Conservation (phyloP, 108 stramenopile species). For the Pseudonitzschia multiseries region DNA sequence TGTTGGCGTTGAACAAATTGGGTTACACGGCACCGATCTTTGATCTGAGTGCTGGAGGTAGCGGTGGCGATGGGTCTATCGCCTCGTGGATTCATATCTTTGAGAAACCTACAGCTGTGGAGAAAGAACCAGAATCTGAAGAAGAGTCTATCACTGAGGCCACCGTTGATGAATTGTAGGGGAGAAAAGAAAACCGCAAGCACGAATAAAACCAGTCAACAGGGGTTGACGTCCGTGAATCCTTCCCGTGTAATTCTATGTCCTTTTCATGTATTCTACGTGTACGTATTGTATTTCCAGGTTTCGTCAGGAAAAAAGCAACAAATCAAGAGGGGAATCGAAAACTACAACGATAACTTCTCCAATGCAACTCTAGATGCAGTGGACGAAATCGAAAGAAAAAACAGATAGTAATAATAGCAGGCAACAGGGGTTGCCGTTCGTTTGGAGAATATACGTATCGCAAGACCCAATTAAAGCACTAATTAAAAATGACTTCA, state of each 20-base stretch:
- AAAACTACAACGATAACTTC: background rate
- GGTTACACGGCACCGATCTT: conserved; percentile 9
- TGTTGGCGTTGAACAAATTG: conserved; percentile 19
- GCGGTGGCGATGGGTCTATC: background rate
- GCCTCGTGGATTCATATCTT: background rate
- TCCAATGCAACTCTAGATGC: background rate
- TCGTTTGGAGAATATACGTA: background rate
- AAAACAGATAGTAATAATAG: background rate
- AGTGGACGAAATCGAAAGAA: background rate
- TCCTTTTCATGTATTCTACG: too few relatives aligned
- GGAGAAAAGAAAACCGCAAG: background rate
- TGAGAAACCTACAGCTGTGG: background rate
- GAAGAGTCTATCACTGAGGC: background rate
- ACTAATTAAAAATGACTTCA: too few relatives aligned
- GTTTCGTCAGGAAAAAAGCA: too few relatives aligned
- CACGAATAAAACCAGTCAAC: background rate
- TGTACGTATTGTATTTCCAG: too few relatives aligned
- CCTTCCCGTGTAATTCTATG: background rate
- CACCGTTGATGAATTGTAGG: background rate
- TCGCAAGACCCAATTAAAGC: background rate
- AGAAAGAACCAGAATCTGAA: background rate
- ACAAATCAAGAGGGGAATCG: background rate
- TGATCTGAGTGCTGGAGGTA: background rate
- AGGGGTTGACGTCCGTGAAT: background rate
- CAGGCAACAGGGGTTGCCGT: background rate